Base-by-base conservation (phyloP, 805 yeast genomes). In the Metschnikowia kofuensis region DNA sequence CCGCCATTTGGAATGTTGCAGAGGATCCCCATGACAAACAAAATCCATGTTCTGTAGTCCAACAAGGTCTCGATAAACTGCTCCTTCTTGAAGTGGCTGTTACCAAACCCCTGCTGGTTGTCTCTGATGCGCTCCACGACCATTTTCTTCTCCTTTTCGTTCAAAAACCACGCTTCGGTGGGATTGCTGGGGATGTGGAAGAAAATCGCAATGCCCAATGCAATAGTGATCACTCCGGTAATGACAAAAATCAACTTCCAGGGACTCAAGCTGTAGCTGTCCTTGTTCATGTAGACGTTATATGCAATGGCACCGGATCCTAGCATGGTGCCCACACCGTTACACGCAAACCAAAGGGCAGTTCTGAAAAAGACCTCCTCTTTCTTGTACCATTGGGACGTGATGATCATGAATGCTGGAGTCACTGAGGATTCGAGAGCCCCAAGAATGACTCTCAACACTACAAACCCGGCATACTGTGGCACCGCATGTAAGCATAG, bases 381-480 rank as follows among this genome's bases (percentile, higher is more conserved):
- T 27, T 58, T 69, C 50, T 68, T 75, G 72, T 80, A 83, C 77
- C 82, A 83, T 58, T 79, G 83, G 13, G 79, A 63, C 2, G 84
- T 82, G 41, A 82, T 59, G 30, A 79, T 67, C 40, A 47, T 41
- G 26, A 42, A 51, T 7, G 48, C 54, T 4, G 54, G 54, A 6
- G 52, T 48, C 31, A 48, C 35, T n/a, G 48, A 35, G 8, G 44
- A 35, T 38, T 51, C 55, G n/a, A 48, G 44, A 1, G 48, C 52
- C 2, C 55, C 52, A 42, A 49, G 40, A 27, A 51, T 35, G 11
- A 45, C 47, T 34, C 55, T 38, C 44, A 51, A 40, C 14, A 35
- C 52, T 7, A 51, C 44, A 42, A 51, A 51, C 6, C 52, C 52
- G 26, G 55, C 36, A 16, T 45, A 48, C 12, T 45, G 27, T 8